Evolutionary conservation across 2,329 filamentous ascomycete genomes (phyloP).

Genomic region (Catunica adiposa): DNA sequence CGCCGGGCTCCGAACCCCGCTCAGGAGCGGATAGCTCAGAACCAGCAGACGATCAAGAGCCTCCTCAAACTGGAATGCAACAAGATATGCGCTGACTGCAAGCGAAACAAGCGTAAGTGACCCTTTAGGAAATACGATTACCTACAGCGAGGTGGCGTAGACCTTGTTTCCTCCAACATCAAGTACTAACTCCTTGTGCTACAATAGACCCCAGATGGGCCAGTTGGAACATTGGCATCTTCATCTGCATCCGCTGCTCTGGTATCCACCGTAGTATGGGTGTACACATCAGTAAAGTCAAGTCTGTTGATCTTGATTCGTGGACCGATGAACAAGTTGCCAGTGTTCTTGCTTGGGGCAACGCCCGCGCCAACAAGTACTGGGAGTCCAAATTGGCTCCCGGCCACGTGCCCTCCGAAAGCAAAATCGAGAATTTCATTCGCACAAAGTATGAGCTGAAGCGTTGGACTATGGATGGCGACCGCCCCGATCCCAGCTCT

Average conservation of each 20-base stretch:
- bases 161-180: conserved; percentile 6
- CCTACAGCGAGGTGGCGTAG: background rate
- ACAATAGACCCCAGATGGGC: conserved; percentile 84
- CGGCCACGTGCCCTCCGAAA: conserved; percentile 84
- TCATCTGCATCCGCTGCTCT: conserved; percentile 94
- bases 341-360: conserved; percentile 90
- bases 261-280: conserved; percentile 98
- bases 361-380: conserved; percentile 92
- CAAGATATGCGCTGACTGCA: conserved; percentile 96
- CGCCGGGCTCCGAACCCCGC: conserved; percentile 60
- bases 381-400: conserved; percentile 91
- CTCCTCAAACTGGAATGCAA: conserved; percentile 88
- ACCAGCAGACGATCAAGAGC: conserved; percentile 84
- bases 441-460: conserved; percentile 98
- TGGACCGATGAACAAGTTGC: conserved; percentile 98
- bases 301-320: conserved; percentile 91
- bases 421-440: conserved; percentile 99
- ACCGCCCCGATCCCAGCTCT: conserved; percentile 79
- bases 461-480: conserved; percentile 98
- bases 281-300: conserved; percentile 94
- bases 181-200: conserved; percentile 10
- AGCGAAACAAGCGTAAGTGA: conserved; percentile 83
- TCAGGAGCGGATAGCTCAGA: conserved; percentile 79
- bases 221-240: conserved; percentile 95
- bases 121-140: background rate